A percentile compares a stretch with the other conserved stretches of the same genome.
Evolutionary conservation across 768 basidiomycete species (phyloP).

Genomic region (Lactarius sp.): DNA sequence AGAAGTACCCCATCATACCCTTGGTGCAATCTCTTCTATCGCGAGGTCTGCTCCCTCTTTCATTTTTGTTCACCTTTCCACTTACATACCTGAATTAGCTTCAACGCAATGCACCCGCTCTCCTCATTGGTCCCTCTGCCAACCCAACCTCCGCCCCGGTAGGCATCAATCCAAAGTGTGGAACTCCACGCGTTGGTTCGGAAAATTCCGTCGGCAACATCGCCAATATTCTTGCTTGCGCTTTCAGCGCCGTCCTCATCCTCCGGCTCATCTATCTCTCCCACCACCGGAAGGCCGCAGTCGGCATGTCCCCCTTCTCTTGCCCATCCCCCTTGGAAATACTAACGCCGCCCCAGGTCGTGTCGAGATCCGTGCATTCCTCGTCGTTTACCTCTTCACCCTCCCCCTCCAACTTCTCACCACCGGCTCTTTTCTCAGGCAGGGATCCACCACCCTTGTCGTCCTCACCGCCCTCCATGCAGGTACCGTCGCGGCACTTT

Average conservation of each 20-base stretch:
- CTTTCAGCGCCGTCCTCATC: constrained; percentile 61
- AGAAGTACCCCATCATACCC: constrained; percentile 70
- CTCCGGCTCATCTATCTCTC: constrained; percentile 52
- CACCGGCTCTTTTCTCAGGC: constrained; percentile 71
- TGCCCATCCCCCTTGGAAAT: not conserved
- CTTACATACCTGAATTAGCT: constrained; percentile 29
- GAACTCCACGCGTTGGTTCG: constrained; percentile 58
- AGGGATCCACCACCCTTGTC: constrained; percentile 68
- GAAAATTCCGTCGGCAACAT: constrained; percentile 70
- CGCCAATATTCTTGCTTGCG: constrained; percentile 81
- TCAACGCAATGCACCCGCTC: constrained; percentile 30
- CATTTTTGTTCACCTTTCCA: constrained; percentile 14
- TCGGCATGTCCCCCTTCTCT: constrained; percentile 43
- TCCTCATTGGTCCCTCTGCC: constrained; percentile 41
- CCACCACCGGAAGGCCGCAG: constrained; percentile 76
- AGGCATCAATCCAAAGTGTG: constrained; percentile 79
- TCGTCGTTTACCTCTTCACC: constrained; percentile 62
- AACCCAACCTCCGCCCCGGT: constrained; percentile 58
- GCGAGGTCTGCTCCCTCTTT: constrained; percentile 51
- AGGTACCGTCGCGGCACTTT: constrained; percentile 67
- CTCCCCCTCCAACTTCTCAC: constrained; percentile 77
- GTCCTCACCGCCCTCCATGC: constrained; percentile 76
- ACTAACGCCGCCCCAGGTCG: constrained; percentile 45
- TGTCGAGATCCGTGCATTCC: constrained; percentile 63
- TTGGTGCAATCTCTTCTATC: constrained; percentile 94